Evolutionary conservation across 257 asterid species (phyloP), one percentile per base, ranked within the genome.

Genomic region (Ehretia macrophylla): DNA sequence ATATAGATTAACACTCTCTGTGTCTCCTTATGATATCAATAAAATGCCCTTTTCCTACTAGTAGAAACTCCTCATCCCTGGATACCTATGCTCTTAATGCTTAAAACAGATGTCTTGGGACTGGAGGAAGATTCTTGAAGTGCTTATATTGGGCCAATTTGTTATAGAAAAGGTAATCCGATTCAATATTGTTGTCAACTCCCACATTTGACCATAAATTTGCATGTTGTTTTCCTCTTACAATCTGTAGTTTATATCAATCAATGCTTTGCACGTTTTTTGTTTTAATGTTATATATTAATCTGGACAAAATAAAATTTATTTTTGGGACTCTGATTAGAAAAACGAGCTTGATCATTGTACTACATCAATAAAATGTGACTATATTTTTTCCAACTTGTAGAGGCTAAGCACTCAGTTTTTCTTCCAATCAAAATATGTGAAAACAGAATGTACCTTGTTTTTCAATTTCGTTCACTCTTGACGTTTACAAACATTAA

Each of bases 111-210:
- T 92, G 91, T 88, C 99, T 35, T 92, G 95, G 95, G 96, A 92
- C 79, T 92, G 97, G 99, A 86, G 97, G 72, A 92, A 88, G 91
- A 92, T 92, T 47, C 96, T 93, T 22, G 97, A 93, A 81, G 94
- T 85, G 39, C 94, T 93, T 69, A 82, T 93, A 60, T 58, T 89
- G 81, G 99, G 99, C 47, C 99, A 93, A 57, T 93, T 89, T 68
- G 99, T 89, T 11, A 78, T 89, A n/a, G 96, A 93, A 65, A 93
- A 76, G 96, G 99, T 88, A 84, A 60, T n/a, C 17, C 16, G 46
- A 32, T 0, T 62, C 55, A 44, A 19, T 62, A n/a, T n/a, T n/a
- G n/a, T n/a, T n/a, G n/a, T n/a, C n/a, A n/a, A n/a, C n/a, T n/a
- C n/a, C n/a, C n/a, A n/a, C n/a, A n/a, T n/a, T n/a, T n/a, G n/a